Conservation (phyloP, 1,284 basidiomycete genomes). For the Ganoderma multipileum region DNA sequence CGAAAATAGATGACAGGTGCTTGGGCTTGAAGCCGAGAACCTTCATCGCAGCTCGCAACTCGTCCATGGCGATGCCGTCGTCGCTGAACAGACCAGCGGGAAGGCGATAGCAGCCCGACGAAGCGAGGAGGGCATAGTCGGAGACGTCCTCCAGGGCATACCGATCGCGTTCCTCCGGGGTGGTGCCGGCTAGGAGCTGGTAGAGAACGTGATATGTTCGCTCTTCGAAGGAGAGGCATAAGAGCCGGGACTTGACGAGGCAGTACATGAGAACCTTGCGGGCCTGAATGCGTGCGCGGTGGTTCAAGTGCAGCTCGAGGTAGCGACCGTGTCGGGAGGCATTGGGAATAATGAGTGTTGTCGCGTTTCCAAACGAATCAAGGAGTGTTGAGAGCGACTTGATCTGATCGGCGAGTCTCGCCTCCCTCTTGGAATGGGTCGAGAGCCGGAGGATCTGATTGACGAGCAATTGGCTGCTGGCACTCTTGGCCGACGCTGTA, state of each 20-base stretch:
- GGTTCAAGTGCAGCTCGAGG: conserved; percentile 90
- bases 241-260: conserved; percentile 87
- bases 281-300: conserved; percentile 75
- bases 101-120: conserved; percentile 86
- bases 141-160: conserved; percentile 84
- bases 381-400: conserved; percentile 79
- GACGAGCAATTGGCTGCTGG: conserved; percentile 75
- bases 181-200: conserved; percentile 87
- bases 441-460: conserved; percentile 86
- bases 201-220: conserved; percentile 95
- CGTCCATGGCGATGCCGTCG: conserved; percentile 84
- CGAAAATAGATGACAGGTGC: conserved; percentile 83
- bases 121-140: conserved; percentile 83
- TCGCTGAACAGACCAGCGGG: conserved; percentile 88
- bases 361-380: conserved; percentile 90
- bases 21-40: conserved; percentile 90
- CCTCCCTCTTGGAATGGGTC: conserved; percentile 78
- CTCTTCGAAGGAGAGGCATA: conserved; percentile 81
- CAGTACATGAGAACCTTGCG: conserved; percentile 86
- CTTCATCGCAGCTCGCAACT: conserved; percentile 82
- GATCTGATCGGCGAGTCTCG: conserved; percentile 78
- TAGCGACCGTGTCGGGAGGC: conserved; percentile 89
- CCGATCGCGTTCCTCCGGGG: conserved; percentile 78
- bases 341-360: conserved; percentile 86
- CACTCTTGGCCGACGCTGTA: conserved; percentile 89